Evolutionary conservation across 352 stramenopile genomes (phyloP), one percentile per base, ranked within the genome.

Genomic region (Blastocystis sp.): DNA sequence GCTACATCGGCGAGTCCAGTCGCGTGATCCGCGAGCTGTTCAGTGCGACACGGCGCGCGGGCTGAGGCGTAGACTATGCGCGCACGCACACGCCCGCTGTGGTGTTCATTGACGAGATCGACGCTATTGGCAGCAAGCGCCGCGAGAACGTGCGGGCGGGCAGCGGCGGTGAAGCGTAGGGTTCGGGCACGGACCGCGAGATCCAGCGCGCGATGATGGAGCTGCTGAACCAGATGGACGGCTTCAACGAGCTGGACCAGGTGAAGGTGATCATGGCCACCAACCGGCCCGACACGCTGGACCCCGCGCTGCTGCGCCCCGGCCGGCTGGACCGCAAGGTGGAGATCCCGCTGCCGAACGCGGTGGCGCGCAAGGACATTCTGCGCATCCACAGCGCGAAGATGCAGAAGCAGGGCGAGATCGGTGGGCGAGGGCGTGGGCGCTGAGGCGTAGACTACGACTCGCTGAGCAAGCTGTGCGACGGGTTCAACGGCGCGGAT

Each of bases 61-160:
- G 2, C 66, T 69, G 2, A 76, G 93, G 92, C 92, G 3, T 96
- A 95, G 90, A 96, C 92, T 93, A 97, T 91, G 92, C 95, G 17
- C 93, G 94, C 66, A 95, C 98, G 91, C 96, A 99, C 91, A 94
- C 98, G 92, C 96, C 97, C 59, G 99, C 96, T 89, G 96, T 99
- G 80, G 99, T 99, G 91, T 99, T 99, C 90, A 99, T 99, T 95
- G 97, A 99, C 91, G 97, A 99, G 90, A 98, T 99, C 91, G 97
- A 99, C 92, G 97, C 97, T 38, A 99, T 99, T 90, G 97, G 97
- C 90, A 96, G 96, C 89, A 97, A 93, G 68, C 95, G 97, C 6
- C 45, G 64, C 54, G 98, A 89, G n/a, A 89, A 89, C 60, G 70
- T 89, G 68, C 14, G 11, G 14, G 19, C 70, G 19, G n/a, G 89